Base-by-base conservation (phyloP, 805 yeast species). In the Starmerella powellii region DNA sequence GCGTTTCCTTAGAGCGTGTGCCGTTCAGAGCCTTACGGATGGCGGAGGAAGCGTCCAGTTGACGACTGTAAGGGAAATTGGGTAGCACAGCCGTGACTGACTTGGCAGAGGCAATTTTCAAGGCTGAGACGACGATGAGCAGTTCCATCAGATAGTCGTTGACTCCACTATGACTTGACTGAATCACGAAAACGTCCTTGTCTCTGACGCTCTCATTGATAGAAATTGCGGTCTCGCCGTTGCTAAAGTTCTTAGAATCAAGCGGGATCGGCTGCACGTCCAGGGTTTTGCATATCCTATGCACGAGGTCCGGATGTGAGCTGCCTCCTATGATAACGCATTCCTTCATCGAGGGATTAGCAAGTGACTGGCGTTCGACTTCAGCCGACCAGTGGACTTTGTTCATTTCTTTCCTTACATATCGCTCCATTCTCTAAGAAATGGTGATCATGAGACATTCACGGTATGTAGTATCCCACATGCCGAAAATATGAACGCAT, bases 31-130 rank as follows among this genome's bases (percentile, higher is more conserved):
- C 46, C 31, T 39, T 42, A 17, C 20, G 24, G 11, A 27, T 20
- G 2, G 82, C 76, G 56, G 80, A 81, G 26, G 95, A 94, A 29
- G 84, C 76, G 61, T 88, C 97, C 3, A 95, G 94, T 62, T 91
- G 99, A 56, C 99, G 72, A 2, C 94, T 82, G 59, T 91, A 91
- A 21, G 97, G 95, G 62, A 91, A 91, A 47, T 86, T 69, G 3
- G 99, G 98, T 61, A 83, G 67, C 24, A 86, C 94, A 0, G 88
- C 95, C 2, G 94, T 84, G 34, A 86, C 94, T 44, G 88, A 70
- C 44, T 74, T 74, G 12, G 95, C 95, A 45, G 88, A 78, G 2
- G 96, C 93, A 37, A 84, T 78, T 55, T 87, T 87, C 63, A 95
- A 84, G 2, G 95, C 95, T n/a, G 87, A 78, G 23, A 86, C 75